Evolutionary conservation across 2,329 filamentous ascomycete genomes (phyloP).

Genomic region (Aspergillaceae sp.): DNA sequence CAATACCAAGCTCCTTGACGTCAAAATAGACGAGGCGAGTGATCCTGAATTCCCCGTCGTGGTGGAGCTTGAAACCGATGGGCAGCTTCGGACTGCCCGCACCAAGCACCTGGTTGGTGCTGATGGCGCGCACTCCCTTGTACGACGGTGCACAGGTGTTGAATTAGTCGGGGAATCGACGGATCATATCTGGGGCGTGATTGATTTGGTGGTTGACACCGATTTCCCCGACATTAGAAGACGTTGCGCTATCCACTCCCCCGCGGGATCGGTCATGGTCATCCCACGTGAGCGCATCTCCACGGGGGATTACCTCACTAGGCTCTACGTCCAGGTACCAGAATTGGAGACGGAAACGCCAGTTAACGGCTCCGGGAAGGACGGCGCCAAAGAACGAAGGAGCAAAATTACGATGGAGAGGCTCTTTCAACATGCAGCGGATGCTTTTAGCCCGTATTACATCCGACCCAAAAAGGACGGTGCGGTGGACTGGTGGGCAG

Average conservation of each 20-base stretch:
- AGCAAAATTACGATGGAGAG: conserved; percentile 55
- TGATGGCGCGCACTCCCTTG: conserved; percentile 60
- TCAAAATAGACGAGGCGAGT: conserved; percentile 45
- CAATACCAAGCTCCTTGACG: conserved; percentile 56
- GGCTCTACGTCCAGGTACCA: conserved; percentile 51
- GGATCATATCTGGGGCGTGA: conserved; percentile 65
- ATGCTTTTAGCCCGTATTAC: conserved; percentile 57
- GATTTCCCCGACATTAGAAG: conserved; percentile 73
- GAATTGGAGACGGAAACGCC: conserved; percentile 18
- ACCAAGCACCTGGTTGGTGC: conserved; percentile 65
- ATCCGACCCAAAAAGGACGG: conserved; percentile 52
- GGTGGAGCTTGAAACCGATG: conserved; percentile 23
- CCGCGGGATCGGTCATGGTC: conserved; percentile 67
- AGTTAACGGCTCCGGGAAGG: conserved; percentile 42
- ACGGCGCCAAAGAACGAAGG: conserved; percentile 53
- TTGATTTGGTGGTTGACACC: conserved; percentile 64
- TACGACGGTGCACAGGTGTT: conserved; percentile 47
- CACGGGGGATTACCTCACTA: conserved; percentile 58
- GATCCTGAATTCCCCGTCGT: conserved; percentile 36
- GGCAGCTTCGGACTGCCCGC: conserved; percentile 37
- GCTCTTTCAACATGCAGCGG: conserved; percentile 57
- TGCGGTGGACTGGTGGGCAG: conserved; percentile 63
- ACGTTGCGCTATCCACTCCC: conserved; percentile 68
- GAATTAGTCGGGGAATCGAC: conserved; percentile 59
- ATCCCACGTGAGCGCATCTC: conserved; percentile 60